Conservation (phyloP, 2,329 filamentous ascomycete genomes). For the Aspergillus luchuensis region DNA sequence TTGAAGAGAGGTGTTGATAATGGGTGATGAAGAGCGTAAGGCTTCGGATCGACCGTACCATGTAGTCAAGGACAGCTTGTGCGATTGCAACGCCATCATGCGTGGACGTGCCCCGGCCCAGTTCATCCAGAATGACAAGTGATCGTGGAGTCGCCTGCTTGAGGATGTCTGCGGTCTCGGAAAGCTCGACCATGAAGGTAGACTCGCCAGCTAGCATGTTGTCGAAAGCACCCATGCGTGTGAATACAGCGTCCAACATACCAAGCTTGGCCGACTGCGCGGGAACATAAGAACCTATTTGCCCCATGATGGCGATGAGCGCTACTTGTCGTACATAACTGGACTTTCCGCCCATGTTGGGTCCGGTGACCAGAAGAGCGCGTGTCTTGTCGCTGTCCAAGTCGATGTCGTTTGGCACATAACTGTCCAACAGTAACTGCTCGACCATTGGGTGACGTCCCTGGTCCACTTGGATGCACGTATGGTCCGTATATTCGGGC, state of each 20-base stretch:
- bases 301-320: conserved; percentile 88
- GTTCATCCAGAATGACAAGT: conserved; percentile 89
- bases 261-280: conserved; percentile 73
- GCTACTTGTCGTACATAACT: conserved; percentile 92
- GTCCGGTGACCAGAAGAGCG: conserved; percentile 87
- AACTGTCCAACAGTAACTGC: conserved; percentile 78
- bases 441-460: conserved; percentile 97
- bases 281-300: conserved; percentile 92
- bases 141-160: conserved; percentile 82
- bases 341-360: conserved; percentile 99
- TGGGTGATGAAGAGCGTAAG: conserved; percentile 96
- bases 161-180: conserved; percentile 87
- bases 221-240: conserved; percentile 92
- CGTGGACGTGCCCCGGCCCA: conserved; percentile 89
- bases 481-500: conserved; percentile 67
- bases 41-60: conserved; percentile 72
- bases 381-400: conserved; percentile 67
- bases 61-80: conserved; percentile 82
- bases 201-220: conserved; percentile 93
- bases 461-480: conserved; percentile 68
- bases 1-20: conserved; percentile 81
- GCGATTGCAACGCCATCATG: conserved; percentile 97
- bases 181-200: conserved; percentile 98
- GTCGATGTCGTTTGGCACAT: conserved; percentile 85
- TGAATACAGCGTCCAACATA: conserved; percentile 87